A percentile compares a stretch with the other conserved stretches of the same genome.
Evolutionary conservation across 1,284 basidiomycete genomes (phyloP).

Genomic region (Omphalotus olearius): DNA sequence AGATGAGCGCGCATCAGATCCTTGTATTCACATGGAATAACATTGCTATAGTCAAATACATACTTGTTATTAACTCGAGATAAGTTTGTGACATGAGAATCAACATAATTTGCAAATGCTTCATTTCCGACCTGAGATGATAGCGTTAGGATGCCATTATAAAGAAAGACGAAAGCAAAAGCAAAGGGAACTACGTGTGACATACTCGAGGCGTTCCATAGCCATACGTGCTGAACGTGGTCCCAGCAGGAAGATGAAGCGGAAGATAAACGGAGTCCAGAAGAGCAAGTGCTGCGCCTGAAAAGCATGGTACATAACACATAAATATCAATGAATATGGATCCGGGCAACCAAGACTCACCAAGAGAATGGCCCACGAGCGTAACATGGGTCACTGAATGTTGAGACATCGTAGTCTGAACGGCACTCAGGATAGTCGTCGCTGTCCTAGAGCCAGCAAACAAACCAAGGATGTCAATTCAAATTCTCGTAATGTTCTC

Average conservation of each 20-base stretch:
- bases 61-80: conserved; percentile 49
- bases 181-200: conserved; percentile 4
- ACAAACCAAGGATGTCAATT: neutral
- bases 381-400: conserved; percentile 38
- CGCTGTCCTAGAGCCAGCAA: conserved; percentile 37
- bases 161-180: neutral
- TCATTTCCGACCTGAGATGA: conserved; percentile 66
- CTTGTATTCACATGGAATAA: conserved; percentile 15
- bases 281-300: conserved; percentile 49
- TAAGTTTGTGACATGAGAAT: conserved; percentile 31
- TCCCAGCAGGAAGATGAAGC: conserved; percentile 25
- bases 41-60: conserved; percentile 16
- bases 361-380: conserved; percentile 55
- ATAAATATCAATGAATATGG: no score
- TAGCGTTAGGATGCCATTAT: conserved; percentile 2
- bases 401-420: conserved; percentile 33
- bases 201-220: conserved; percentile 58
- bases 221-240: conserved; percentile 28
- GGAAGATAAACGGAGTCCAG: conserved; percentile 36
- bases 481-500: neutral
- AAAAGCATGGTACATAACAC: no score
- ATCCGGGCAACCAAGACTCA: conserved; percentile 12
- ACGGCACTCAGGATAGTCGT: conserved; percentile 43
- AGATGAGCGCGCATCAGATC: neutral
- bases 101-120: conserved; percentile 55